Percentiles rank a stretch among this genome's conserved stretches.
Conservation (phyloP, 306 rosid species). For the Fragaria nilgerrensis region DNA sequence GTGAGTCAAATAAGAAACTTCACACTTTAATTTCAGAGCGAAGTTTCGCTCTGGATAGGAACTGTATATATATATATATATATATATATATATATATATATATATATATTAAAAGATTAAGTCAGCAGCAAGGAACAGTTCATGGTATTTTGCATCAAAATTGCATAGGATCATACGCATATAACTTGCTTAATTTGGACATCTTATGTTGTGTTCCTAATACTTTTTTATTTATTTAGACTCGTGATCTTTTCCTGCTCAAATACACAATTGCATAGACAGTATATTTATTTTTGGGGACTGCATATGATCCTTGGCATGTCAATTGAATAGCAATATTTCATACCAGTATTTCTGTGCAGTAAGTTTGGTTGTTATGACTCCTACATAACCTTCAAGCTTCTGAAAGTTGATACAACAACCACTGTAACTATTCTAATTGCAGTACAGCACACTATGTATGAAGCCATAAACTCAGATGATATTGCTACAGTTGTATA, state of each 20-base stretch:
- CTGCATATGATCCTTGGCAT: background rate
- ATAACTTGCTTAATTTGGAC: no score
- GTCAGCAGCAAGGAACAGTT: background rate
- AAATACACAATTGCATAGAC: no score
- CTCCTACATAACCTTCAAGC: background rate
- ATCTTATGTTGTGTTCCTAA: no score
- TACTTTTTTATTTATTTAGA: no score
- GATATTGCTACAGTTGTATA: constrained; percentile 83
- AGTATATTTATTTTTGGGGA: background rate
- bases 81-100: no score
- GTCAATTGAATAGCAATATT: background rate
- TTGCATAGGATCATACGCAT: no score
- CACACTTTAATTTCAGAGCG: no score
- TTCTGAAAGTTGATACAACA: background rate
- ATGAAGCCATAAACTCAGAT: constrained; percentile 70
- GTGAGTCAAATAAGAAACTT: no score
- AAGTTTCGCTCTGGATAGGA: no score
- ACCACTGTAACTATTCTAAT: background rate
- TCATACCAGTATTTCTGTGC: background rate
- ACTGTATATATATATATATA: no score
- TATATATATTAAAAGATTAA: background rate
- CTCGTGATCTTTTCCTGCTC: no score
- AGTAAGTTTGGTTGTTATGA: background rate
- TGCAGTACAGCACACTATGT: constrained; percentile 48
- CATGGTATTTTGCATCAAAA: background rate